phyloP scores from a whole-genome alignment of 140 eudicot species.

The Oenanthe javanica region DNA sequence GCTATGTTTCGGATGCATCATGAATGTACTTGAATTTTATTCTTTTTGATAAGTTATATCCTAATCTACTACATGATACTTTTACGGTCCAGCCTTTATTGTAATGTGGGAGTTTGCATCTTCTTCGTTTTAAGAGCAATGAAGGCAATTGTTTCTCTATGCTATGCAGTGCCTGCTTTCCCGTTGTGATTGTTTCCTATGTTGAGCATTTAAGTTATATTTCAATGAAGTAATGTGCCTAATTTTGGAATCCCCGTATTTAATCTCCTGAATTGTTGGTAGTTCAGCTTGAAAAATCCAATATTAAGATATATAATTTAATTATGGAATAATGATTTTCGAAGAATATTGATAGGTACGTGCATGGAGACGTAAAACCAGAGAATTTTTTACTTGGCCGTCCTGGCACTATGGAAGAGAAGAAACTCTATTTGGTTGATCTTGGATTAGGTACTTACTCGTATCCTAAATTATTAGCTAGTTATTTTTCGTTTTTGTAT shows the following conservation, averaged over 20 bases:
- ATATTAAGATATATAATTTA: background rate
- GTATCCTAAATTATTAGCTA: background rate
- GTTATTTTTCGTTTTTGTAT: background rate
- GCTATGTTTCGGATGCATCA: background rate
- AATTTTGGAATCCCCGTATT: background rate
- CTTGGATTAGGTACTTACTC: conserved; percentile 50
- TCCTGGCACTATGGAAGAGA: conserved; percentile 63
- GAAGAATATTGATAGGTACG: conserved; percentile 29
- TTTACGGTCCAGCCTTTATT: background rate
- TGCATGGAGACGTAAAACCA: conserved; percentile 81
- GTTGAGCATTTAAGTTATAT: background rate
- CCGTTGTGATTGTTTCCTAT: background rate
- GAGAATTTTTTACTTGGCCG: conserved; percentile 76
- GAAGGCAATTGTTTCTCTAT: background rate
- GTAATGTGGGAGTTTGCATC: background rate
- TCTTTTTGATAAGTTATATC: background rate
- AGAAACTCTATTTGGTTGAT: conserved; percentile 70
- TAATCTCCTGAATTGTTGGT: background rate
- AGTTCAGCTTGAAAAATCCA: background rate
- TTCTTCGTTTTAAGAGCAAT: background rate
- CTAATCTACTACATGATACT: background rate
- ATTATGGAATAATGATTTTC: background rate
- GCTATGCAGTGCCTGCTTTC: background rate
- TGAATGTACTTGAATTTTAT: background rate
- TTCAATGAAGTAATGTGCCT: background rate